A percentile compares a stretch with the other conserved stretches of the same genome.
Evolutionary conservation across 1,284 basidiomycete genomes (phyloP).

Genomic region (Ceratobasidium papillatum): DNA sequence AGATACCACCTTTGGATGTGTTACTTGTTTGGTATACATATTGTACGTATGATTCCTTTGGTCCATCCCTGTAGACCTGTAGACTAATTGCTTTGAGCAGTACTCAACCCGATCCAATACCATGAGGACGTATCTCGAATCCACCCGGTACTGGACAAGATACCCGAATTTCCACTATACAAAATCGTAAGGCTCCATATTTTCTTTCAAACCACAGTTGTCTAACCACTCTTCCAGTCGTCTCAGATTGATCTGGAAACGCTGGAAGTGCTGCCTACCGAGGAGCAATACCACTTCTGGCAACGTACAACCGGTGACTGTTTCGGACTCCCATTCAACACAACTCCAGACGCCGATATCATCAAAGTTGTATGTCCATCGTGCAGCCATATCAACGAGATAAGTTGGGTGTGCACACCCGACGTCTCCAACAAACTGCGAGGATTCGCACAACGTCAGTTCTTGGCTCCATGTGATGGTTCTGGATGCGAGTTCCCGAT

Average conservation of each 20-base stretch:
- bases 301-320: conserved; percentile 9
- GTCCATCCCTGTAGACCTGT: no score
- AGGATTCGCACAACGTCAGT: background rate
- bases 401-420: background rate
- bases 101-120: conserved; percentile 3
- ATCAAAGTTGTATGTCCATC: background rate
- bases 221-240: background rate
- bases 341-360: conserved; percentile 1
- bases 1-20: conserved; percentile 59
- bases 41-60: background rate
- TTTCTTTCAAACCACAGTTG: no score
- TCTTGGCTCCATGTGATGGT: background rate
- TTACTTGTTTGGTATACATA: conserved; percentile 63
- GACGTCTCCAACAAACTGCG: background rate
- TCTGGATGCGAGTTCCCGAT: background rate
- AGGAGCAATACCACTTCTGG: conserved; percentile 8
- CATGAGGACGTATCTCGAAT: conserved; percentile 1
- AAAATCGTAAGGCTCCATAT: background rate
- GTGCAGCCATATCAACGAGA: background rate
- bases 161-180: conserved; percentile 8
- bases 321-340: conserved; percentile 8
- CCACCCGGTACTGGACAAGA: background rate
- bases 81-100: background rate
- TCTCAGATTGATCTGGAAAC: conserved; percentile 12
- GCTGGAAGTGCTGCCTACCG: conserved; percentile 3